Evolutionary conservation across 129 eudicot genomes (phyloP), one percentile per base, ranked within the genome.

Genomic region (Tanacetum coccineum): DNA sequence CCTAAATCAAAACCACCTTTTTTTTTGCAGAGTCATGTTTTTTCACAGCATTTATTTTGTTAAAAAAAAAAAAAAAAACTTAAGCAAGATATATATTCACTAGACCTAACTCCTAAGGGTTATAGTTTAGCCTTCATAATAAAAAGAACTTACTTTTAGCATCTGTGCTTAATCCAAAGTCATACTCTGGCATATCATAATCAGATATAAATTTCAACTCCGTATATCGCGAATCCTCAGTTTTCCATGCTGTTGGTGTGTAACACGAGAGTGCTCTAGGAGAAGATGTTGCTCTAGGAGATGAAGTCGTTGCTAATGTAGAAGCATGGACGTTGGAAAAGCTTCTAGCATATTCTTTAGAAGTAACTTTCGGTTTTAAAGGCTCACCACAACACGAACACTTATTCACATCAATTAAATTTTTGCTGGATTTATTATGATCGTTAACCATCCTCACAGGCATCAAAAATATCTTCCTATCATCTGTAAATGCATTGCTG

Each of bases 301-400:
- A 74, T 28, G 62, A 20, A 59, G 30, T 19, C 21, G 67, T 18
- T 12, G 64, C 56, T 51, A 76, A 36, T 51, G 53, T 55, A 13
- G 68, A 46, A 62, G 81, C 73, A 28, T 7, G 60, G 13, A 75
- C 45, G 13, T 79, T 76, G 15, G 76, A 54, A 19, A 69, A 70
- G 49, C 69, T 78, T 67, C 73, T 55, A 6, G 70, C 52, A 19
- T 60, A 74, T 49, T 45, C 70, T 75, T 72, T 83, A 8, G 83
- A 49, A 26, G 55, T 13, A 9, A 76, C 25, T 70, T 67, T 85
- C 32, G 70, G 49, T 58, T 76, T 85, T 66, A 85, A 50, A 70
- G 87, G 76, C 51, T 87, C 97, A 40, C 96, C 96, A 76, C 97
- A 87, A 74, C 98, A 92, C 18, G 84, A 76, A 84, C 96, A 92